Conservation (phyloP, 768 basidiomycete species). For the Ephemerocybe angulata region DNA sequence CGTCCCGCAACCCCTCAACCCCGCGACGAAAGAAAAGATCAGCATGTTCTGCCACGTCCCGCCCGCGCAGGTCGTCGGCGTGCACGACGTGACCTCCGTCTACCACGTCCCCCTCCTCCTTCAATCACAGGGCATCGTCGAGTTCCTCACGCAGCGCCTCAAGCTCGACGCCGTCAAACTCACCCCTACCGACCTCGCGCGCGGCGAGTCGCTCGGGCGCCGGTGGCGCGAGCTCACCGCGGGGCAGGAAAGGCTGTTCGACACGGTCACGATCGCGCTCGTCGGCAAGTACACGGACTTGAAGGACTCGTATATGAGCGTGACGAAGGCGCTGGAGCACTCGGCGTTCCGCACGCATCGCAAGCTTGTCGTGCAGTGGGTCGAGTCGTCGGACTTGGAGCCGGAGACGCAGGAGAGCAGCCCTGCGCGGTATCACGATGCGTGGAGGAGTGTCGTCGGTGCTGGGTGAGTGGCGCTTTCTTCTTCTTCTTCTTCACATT, state of each 20-base stretch:
- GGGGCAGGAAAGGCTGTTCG: conserved; percentile 90
- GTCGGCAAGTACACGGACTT: conserved; percentile 98
- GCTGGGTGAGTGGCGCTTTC: conserved; percentile 59
- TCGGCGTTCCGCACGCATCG: conserved; percentile 89
- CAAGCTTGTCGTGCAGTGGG: conserved; percentile 80
- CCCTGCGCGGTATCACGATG: conserved; percentile 91
- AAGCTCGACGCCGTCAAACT: conserved; percentile 59
- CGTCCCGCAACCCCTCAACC: conserved; percentile 75
- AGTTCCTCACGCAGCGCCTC: conserved; percentile 80
- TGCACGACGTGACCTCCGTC: conserved; percentile 94
- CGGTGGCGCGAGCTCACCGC: conserved; percentile 84
- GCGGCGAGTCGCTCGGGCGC: conserved; percentile 61
- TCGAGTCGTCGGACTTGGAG: conserved; percentile 92
- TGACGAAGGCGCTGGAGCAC: conserved; percentile 94
- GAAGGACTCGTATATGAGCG: conserved; percentile 98
- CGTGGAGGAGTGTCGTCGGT: conserved; percentile 89
- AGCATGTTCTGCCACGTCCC: conserved; percentile 99
- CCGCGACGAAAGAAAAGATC: conserved; percentile 89
- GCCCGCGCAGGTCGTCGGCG: conserved; percentile 85
- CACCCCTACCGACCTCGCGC: conserved; percentile 50
- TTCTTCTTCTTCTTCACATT: conserved; percentile 4
- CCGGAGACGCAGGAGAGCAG: conserved; percentile 70
- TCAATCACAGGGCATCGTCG: conserved; percentile 86
- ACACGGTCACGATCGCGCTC: conserved; percentile 82
- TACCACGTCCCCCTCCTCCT: conserved; percentile 96